Conservation (phyloP, 805 yeast genomes). For the Tetrapisispora arboricola region DNA sequence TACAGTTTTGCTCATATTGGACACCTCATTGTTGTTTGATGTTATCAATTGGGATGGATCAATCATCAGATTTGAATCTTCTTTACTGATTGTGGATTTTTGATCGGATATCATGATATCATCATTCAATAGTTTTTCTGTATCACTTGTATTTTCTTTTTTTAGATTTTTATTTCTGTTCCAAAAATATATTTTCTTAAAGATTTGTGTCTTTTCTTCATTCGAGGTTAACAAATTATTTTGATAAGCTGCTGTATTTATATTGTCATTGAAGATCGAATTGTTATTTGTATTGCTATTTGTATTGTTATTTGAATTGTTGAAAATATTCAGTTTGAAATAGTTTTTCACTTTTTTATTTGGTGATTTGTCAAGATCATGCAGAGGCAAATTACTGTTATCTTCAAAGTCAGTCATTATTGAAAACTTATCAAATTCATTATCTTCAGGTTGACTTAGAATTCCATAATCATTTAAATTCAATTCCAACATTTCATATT, state of each 20-base stretch:
- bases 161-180: conserved; percentile 16
- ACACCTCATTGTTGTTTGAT: neutral
- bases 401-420: conserved; percentile 1
- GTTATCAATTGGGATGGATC: conserved; percentile 2
- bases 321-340: conserved; percentile 22
- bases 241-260: neutral
- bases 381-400: neutral
- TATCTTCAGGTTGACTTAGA: neutral
- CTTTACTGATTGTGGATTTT: neutral
- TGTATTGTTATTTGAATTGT: conserved; percentile 5
- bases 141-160: neutral
- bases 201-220: conserved; percentile 10
- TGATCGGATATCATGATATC: conserved; percentile 3
- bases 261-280: neutral
- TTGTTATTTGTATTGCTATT: conserved; percentile 5
- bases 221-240: neutral
- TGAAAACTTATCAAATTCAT: neutral
- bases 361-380: neutral
- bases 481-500: conserved; percentile 18
- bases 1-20: neutral
- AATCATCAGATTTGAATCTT: neutral
- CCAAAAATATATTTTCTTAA: conserved; percentile 22
- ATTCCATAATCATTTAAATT: conserved; percentile 3
- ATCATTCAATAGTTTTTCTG: conserved; percentile 1
- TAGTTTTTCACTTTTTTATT: conserved; percentile 17